These are phyloP conservation scores for Mucor racemosus DNA, from an alignment of 371 early-diverging fungal genomes.

Conservation along the genomic window DNA sequence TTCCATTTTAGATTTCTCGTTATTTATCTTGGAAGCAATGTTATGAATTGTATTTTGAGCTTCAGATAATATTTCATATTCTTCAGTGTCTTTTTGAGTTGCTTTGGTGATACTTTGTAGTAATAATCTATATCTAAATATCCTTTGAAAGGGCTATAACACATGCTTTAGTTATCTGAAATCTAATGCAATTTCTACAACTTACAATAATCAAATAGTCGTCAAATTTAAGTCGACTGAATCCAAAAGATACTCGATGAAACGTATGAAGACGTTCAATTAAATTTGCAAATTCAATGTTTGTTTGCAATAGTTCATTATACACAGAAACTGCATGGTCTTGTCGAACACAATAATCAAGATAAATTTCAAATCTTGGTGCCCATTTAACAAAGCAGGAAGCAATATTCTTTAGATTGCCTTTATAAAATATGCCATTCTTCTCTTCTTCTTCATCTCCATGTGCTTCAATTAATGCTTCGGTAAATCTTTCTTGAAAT, in stretches of 20 bases:
- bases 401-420: constrained; percentile 40
- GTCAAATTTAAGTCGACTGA: constrained; percentile 39
- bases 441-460: constrained; percentile 15
- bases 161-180: not conserved
- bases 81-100: constrained; percentile 33
- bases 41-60: constrained; percentile 41
- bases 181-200: not conserved
- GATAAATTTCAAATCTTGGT: constrained; percentile 42
- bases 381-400: constrained; percentile 45
- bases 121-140: constrained; percentile 47
- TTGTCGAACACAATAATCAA: constrained; percentile 49
- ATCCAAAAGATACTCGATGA: constrained; percentile 27
- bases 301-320: constrained; percentile 33
- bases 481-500: constrained; percentile 31
- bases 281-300: constrained; percentile 26
- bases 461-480: constrained; percentile 31
- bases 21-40: constrained; percentile 37
- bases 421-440: constrained; percentile 18
- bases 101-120: constrained; percentile 46
- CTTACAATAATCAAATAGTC: constrained; percentile 54
- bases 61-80: constrained; percentile 28
- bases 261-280: constrained; percentile 33
- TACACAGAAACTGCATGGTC: constrained; percentile 40
- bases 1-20: constrained; percentile 39
- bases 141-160: constrained; percentile 50